These are phyloP conservation scores for Castanospermum australe DNA, from an alignment of 306 rosid genomes.

Conservation along the genomic window DNA sequence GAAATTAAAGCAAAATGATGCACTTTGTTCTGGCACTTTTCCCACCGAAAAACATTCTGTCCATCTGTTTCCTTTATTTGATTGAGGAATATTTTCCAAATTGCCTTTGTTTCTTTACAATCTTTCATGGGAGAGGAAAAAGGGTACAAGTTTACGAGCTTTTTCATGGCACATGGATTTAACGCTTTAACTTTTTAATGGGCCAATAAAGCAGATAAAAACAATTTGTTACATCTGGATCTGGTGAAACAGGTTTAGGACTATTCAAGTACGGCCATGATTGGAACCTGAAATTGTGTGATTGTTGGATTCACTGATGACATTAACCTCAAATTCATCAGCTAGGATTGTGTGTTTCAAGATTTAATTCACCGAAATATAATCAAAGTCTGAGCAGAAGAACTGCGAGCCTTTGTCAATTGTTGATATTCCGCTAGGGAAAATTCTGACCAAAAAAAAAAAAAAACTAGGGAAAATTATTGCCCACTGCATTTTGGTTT, in stretches of 20 bases:
- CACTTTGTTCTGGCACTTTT: constrained; percentile 49
- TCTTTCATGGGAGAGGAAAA: constrained; percentile 32
- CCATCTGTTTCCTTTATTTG: constrained; percentile 43
- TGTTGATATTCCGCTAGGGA: not conserved
- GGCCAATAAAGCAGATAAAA: constrained; percentile 40
- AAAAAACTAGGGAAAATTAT: not conserved
- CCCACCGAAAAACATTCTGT: constrained; percentile 49
- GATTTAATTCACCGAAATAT: not conserved
- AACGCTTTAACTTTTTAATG: constrained; percentile 53
- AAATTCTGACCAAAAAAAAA: no score
- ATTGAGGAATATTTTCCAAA: constrained; percentile 56
- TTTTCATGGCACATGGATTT: constrained; percentile 57
- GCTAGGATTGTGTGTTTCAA: not conserved
- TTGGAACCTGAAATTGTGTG: constrained; percentile 31
- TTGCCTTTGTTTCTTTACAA: constrained; percentile 43
- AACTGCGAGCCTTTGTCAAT: not conserved
- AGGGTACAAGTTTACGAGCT: constrained; percentile 45
- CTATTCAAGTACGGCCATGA: constrained; percentile 43
- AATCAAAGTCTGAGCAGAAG: not conserved
- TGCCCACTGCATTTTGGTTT: not conserved
- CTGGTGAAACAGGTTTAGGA: constrained; percentile 37
- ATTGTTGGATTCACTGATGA: not conserved
- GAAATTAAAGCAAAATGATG: constrained; percentile 38
- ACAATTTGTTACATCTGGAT: constrained; percentile 52
- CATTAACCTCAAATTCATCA: constrained; percentile 6